A percentile compares a stretch with the other conserved stretches of the same genome.
Conservation (phyloP, 768 basidiomycete genomes). For the Naematelia aurantialba region DNA sequence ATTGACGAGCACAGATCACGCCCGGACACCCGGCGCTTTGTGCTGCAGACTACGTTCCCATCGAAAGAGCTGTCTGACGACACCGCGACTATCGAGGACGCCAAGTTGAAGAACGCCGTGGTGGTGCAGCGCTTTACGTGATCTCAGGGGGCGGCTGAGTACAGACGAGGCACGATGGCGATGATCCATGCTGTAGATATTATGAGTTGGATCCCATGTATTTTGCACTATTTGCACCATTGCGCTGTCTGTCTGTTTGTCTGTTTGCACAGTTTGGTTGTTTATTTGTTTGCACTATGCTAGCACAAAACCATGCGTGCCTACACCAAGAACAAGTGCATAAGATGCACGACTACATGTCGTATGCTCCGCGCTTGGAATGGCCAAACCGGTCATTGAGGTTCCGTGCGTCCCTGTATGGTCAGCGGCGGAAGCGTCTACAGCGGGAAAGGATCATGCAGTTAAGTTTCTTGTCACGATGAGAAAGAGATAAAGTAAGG, state of each 20-base stretch:
- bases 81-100: slow-evolving; percentile 64
- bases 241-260: no score
- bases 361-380: slow-evolving; percentile 50
- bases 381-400: slow-evolving; percentile 78
- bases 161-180: background rate
- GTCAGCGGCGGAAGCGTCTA: no score
- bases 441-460: slow-evolving; percentile 15
- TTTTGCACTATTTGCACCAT: no score
- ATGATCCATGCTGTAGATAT: background rate
- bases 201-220: no score
- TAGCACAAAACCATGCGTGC: no score
- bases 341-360: slow-evolving; percentile 18
- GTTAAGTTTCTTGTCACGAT: background rate
- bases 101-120: slow-evolving; percentile 74
- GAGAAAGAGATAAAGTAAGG: no score
- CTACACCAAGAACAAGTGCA: no score
- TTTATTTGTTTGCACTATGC: no score
- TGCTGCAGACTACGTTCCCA: slow-evolving; percentile 85
- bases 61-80: slow-evolving; percentile 67
- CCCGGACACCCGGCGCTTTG: slow-evolving; percentile 66
- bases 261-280: no score
- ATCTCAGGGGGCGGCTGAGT: background rate
- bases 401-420: slow-evolving; percentile 63
- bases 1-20: slow-evolving; percentile 58
- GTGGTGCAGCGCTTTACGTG: slow-evolving; percentile 66